Conservation (phyloP, 2,329 filamentous ascomycete genomes). For the Fusarium coicis region DNA sequence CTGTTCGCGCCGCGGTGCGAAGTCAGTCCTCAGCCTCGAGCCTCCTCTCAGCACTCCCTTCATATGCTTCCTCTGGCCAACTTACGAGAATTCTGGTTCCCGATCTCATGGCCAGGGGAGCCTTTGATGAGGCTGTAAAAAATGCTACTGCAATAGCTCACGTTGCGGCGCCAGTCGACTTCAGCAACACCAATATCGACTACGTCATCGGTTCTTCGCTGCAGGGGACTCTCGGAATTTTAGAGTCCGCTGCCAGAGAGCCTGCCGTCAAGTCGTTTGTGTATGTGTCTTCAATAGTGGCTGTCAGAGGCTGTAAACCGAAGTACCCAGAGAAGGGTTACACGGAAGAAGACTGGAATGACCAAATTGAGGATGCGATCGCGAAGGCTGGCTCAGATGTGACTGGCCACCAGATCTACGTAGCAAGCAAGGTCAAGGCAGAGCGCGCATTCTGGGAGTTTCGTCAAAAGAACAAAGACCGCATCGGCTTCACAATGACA, state of each 20-base stretch:
- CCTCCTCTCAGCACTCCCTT: not conserved
- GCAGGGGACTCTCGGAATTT: slow-evolving; percentile 4
- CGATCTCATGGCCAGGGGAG: not conserved
- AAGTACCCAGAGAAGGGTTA: not conserved
- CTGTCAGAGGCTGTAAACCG: not conserved
- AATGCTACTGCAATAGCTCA: not conserved
- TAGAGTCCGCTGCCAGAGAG: slow-evolving; percentile 5
- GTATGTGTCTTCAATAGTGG: slow-evolving; percentile 11
- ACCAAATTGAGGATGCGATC: slow-evolving; percentile 10
- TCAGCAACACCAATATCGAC: slow-evolving; percentile 9
- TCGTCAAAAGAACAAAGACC: not conserved
- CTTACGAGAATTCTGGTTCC: not conserved
- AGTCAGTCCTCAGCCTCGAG: slow-evolving; percentile 5
- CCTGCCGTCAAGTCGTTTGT: not conserved
- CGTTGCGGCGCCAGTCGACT: slow-evolving; percentile 9
- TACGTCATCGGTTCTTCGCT: slow-evolving; percentile 15
- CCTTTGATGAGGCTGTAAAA: slow-evolving; percentile 8
- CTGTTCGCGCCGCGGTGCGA: slow-evolving; percentile 9
- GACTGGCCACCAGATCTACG: slow-evolving; percentile 18
- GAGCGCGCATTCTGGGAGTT: slow-evolving; percentile 26
- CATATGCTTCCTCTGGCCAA: not conserved
- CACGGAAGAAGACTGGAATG: slow-evolving; percentile 21
- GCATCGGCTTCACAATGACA: slow-evolving; percentile 8
- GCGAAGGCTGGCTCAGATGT: not conserved
- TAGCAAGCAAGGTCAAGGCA: slow-evolving; percentile 18